Percentiles rank a stretch among this genome's conserved stretches.
Conservation (phyloP, 441 rosid species). For the Adansonia grandidieri region DNA sequence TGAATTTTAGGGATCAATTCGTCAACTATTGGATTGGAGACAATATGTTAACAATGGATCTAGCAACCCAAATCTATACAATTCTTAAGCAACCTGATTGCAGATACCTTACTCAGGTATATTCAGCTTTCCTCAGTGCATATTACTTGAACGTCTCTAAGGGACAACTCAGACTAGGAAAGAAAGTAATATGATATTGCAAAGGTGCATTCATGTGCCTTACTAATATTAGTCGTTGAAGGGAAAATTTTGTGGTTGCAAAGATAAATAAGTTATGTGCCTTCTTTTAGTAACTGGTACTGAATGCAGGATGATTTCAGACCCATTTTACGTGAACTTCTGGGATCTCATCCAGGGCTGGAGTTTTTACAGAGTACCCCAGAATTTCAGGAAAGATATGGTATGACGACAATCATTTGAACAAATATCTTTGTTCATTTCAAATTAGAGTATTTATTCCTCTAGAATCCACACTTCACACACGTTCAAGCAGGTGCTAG, state of each 20-base stretch:
- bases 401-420: conserved; percentile 40
- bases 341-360: conserved; percentile 65
- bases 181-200: conserved; percentile 6
- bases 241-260: conserved; percentile 6
- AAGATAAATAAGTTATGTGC: conserved; percentile 1
- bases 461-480: background rate
- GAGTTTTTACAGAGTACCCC: conserved; percentile 62
- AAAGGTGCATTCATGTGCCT: background rate
- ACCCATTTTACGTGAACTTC: conserved; percentile 61
- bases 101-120: conserved; percentile 69
- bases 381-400: conserved; percentile 77
- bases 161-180: background rate
- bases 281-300: conserved; percentile 29
- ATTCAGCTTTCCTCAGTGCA: conserved; percentile 16
- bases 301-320: conserved; percentile 65
- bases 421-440: background rate
- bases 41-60: conserved; percentile 58
- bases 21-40: conserved; percentile 64
- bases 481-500: background rate
- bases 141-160: conserved; percentile 9
- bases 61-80: conserved; percentile 52
- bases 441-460: background rate
- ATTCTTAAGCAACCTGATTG: conserved; percentile 60
- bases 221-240: conserved; percentile 1
- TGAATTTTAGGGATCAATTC: conserved; percentile 60